Conservation (phyloP, 768 basidiomycete species). For the Termitomyces bulborhizus region DNA sequence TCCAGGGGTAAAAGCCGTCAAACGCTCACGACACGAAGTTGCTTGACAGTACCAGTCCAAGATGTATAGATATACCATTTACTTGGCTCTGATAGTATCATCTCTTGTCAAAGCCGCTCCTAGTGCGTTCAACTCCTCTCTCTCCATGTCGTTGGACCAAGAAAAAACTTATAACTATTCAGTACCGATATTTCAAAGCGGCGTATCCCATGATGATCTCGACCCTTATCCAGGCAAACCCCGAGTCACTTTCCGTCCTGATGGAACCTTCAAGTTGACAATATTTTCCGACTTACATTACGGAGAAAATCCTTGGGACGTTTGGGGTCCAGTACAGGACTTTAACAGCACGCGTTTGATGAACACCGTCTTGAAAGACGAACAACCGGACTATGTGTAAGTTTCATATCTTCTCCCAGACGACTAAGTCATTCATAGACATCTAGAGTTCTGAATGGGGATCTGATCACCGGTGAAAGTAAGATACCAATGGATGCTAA, state of each 20-base stretch:
- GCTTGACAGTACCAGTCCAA: not conserved
- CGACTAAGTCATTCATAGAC: not conserved
- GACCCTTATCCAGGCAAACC: constrained; percentile 35
- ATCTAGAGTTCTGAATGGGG: constrained; percentile 64
- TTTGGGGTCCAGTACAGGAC: constrained; percentile 65
- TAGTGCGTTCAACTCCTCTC: not conserved
- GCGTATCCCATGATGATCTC: constrained; percentile 2
- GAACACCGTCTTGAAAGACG: constrained; percentile 45
- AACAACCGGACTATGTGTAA: constrained; percentile 67
- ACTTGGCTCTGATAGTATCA: not conserved
- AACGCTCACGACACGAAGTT: not conserved
- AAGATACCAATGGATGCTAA: constrained; percentile 8
- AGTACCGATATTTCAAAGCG: constrained; percentile 4
- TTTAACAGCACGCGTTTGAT: constrained; percentile 55
- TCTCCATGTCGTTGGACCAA: too few relatives aligned
- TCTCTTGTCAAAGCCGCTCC: constrained; percentile 3
- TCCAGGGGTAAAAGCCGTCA: not conserved
- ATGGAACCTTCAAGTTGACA: constrained; percentile 66
- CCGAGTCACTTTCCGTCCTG: constrained; percentile 46
- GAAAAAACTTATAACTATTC: not conserved
- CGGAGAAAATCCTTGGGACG: constrained; percentile 70
- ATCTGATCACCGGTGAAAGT: constrained; percentile 72
- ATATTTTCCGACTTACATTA: constrained; percentile 74
- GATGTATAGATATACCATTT: not conserved
- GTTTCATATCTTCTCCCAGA: constrained; percentile 15